phyloP scores from a whole-genome alignment of 768 basidiomycete species.

The Gloeopeniophorella convolvens region DNA sequence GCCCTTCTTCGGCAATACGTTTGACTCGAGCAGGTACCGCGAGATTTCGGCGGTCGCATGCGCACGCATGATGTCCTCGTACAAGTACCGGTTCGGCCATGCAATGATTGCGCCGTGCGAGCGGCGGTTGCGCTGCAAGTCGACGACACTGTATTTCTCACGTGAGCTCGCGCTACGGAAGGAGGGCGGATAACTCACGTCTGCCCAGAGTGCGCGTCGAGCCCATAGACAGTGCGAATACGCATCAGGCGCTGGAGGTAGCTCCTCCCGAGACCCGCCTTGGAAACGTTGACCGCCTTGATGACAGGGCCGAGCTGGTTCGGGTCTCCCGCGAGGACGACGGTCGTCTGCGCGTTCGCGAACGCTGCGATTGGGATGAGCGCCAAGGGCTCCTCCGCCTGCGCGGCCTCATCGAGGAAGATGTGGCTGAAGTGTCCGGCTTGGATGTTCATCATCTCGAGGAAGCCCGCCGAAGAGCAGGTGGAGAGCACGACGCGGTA shows the following conservation, averaged over 20 bases:
- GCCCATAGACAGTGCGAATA: conserved; percentile 26
- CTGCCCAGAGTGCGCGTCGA: conserved; percentile 19
- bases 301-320: conserved; percentile 35
- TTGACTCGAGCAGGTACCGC: conserved; percentile 23
- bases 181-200: conserved; percentile 29
- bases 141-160: conserved; percentile 17
- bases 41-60: conserved; percentile 25
- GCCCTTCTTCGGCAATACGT: conserved; percentile 24
- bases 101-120: conserved; percentile 37
- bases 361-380: conserved; percentile 38
- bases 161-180: neutral
- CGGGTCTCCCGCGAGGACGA: conserved; percentile 34
- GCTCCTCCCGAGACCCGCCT: conserved; percentile 28
- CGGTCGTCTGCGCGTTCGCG: conserved; percentile 29
- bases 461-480: conserved; percentile 46
- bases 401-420: conserved; percentile 60
- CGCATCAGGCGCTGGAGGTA: conserved; percentile 34
- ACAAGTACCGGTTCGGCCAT: conserved; percentile 47
- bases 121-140: conserved; percentile 18
- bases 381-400: conserved; percentile 53
- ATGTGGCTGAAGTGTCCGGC: conserved; percentile 55
- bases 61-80: conserved; percentile 29
- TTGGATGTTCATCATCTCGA: conserved; percentile 40
- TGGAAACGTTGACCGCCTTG: conserved; percentile 25
- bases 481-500: conserved; percentile 54